phyloP scores from a whole-genome alignment of 1,284 basidiomycete genomes.

The Earliella scabrosa region DNA sequence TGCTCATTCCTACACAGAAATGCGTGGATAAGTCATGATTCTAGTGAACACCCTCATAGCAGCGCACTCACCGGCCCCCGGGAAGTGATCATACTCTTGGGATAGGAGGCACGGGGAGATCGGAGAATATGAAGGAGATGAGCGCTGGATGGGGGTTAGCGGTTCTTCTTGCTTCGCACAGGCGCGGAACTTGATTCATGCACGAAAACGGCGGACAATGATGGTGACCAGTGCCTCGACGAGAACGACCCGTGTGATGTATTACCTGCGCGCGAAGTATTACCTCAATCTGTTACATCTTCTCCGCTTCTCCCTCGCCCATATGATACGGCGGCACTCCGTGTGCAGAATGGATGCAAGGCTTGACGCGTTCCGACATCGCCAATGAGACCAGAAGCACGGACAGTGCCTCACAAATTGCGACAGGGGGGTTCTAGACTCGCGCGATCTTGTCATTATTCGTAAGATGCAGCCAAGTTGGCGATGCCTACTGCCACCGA shows the following conservation, averaged over 20 bases:
- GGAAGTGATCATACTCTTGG: too few species aligned
- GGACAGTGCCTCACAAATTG: background rate
- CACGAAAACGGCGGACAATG: constrained; percentile 10
- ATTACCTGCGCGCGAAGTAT: background rate
- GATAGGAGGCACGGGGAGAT: background rate
- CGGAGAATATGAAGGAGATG: background rate
- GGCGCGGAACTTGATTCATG: constrained; percentile 4
- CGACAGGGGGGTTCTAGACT: background rate
- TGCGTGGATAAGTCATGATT: background rate
- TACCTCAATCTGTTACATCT: background rate
- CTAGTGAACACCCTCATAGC: background rate
- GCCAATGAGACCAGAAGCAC: constrained; percentile 6
- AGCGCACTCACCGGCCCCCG: background rate
- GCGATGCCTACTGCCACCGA: background rate
- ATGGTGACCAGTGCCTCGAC: background rate
- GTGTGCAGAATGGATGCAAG: background rate
- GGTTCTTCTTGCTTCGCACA: background rate
- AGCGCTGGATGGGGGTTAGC: background rate
- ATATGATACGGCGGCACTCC: background rate
- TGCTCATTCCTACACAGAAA: background rate
- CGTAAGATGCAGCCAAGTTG: background rate
- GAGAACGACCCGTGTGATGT: background rate
- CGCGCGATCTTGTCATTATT: background rate
- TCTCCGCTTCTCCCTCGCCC: background rate
- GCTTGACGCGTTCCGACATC: background rate